Percentiles rank a stretch among this genome's conserved stretches.
Conservation (phyloP, 2,329 filamentous ascomycete genomes). For the Talaromyces atroroseus region DNA sequence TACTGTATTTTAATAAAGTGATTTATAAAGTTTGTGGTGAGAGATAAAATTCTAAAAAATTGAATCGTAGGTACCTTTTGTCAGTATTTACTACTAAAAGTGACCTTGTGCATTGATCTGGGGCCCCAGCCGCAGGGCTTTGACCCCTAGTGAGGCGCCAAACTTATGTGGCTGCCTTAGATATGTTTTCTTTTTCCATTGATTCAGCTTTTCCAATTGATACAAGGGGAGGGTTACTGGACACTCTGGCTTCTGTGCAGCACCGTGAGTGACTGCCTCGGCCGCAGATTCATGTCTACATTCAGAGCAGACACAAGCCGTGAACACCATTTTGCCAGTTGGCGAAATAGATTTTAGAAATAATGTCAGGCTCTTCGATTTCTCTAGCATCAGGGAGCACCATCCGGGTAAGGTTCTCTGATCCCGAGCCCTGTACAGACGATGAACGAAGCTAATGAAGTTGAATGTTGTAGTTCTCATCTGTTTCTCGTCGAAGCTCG, state of each 20-base stretch:
- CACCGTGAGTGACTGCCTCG: neutral
- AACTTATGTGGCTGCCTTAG: no score
- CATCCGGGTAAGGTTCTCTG: neutral
- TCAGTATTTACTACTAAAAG: no score
- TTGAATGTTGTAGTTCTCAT: neutral
- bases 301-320: neutral
- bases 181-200: neutral
- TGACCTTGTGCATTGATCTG: no score
- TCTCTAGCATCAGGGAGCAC: neutral
- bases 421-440: neutral
- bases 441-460: neutral
- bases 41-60: no score
- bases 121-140: no score
- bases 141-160: no score
- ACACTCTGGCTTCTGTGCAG: neutral
- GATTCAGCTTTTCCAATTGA: no score
- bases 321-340: neutral
- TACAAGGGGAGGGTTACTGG: no score
- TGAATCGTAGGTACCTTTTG: no score
- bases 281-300: neutral
- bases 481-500: constrained; percentile 4
- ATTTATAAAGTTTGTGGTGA: no score
- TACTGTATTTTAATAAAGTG: no score
- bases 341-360: neutral
- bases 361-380: neutral